Evolutionary conservation across 768 basidiomycete species (phyloP).

Genomic region (Kwoniella heveanensis): DNA sequence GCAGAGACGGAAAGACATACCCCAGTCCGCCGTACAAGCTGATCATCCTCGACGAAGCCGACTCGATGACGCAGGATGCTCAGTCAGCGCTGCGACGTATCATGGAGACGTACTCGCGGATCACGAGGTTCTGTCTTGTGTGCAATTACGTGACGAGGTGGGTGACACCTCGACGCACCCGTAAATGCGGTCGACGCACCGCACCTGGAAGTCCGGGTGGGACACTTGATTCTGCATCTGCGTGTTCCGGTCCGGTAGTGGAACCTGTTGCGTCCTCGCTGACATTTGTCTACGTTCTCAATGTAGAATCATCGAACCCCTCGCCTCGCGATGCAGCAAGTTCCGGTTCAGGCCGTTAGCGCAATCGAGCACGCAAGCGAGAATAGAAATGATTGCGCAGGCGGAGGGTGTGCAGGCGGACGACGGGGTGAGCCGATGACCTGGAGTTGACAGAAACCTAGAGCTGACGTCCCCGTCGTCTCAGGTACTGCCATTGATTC

Average conservation of each 20-base stretch:
- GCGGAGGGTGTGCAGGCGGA: slow-evolving; percentile 66
- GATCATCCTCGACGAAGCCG: slow-evolving; percentile 97
- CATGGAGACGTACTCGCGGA: slow-evolving; percentile 98
- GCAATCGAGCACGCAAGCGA: slow-evolving; percentile 68
- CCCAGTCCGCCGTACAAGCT: slow-evolving; percentile 99
- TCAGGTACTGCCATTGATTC: slow-evolving; percentile 51
- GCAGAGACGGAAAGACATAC: slow-evolving; percentile 66
- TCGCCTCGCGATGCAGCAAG: slow-evolving; percentile 98
- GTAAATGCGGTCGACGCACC: background rate
- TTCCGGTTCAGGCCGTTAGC: slow-evolving; percentile 96
- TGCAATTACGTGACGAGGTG: slow-evolving; percentile 99
- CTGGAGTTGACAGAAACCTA: too few species aligned
- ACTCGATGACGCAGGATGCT: slow-evolving; percentile 99
- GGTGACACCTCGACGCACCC: slow-evolving; percentile 32
- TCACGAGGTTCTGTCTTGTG: slow-evolving; percentile 95
- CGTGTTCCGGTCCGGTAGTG: too few species aligned
- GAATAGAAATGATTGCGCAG: slow-evolving; percentile 77
- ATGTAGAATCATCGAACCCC: slow-evolving; percentile 90
- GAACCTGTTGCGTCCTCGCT: too few species aligned
- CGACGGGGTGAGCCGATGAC: slow-evolving; percentile 57
- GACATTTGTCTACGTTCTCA: background rate
- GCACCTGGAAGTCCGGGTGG: too few species aligned
- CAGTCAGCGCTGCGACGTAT: slow-evolving; percentile 96
- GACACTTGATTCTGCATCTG: too few species aligned
- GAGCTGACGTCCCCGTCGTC: too few species aligned